Conservation (phyloP, 192 early-diverging fungal genomes). For the Backusella liffmaniae region DNA sequence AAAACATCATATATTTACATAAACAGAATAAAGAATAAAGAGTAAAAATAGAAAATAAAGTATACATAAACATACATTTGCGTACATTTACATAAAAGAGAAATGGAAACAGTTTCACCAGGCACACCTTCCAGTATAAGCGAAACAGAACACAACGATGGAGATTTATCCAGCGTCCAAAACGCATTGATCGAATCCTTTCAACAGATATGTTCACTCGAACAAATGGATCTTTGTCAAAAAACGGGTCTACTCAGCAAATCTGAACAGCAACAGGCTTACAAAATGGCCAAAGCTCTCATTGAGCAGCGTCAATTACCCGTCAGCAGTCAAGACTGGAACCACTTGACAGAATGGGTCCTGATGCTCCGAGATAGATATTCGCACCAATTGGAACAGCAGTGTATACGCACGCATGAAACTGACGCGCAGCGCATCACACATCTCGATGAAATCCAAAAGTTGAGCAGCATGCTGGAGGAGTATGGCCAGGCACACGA, state of each 20-base stretch:
- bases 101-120: conserved; percentile 3
- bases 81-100: neutral
- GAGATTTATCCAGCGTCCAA: neutral
- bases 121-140: neutral
- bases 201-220: conserved; percentile 9
- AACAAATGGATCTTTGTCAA: conserved; percentile 15
- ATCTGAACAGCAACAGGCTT: conserved; percentile 9
- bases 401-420: neutral
- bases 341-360: conserved; percentile 11
- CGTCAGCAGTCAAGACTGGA: conserved; percentile 1
- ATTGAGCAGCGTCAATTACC: conserved; percentile 12
- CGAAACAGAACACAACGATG: neutral
- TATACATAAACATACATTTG: neutral
- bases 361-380: conserved; percentile 15
- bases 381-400: neutral
- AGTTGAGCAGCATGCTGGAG: neutral
- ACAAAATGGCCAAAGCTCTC: conserved; percentile 6
- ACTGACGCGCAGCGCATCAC: neutral
- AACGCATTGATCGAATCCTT: conserved; percentile 8
- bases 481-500: conserved; percentile 19
- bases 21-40: neutral
- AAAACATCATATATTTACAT: neutral
- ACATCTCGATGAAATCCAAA: conserved; percentile 3
- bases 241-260: neutral
- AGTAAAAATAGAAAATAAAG: neutral